phyloP scores from a whole-genome alignment of 305 asterid genomes.

The Ilex paraguariensis region DNA sequence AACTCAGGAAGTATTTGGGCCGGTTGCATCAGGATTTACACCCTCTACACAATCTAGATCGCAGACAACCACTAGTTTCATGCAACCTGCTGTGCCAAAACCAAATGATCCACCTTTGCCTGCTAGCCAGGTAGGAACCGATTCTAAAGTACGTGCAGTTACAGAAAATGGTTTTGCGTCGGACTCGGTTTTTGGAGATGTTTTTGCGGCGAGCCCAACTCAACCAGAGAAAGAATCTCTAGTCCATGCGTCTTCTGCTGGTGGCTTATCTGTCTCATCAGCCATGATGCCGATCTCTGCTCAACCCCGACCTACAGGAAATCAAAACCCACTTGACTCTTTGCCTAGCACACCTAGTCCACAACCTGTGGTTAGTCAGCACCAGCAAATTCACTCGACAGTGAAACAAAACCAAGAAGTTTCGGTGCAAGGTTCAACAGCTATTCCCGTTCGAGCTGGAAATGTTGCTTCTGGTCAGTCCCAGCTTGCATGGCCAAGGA shows the following conservation, averaged over 20 bases:
- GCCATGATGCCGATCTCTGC: constrained; percentile 12
- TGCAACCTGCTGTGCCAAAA: constrained; percentile 44
- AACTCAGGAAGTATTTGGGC: constrained; percentile 41
- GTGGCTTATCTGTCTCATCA: constrained; percentile 34
- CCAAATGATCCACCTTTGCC: constrained; percentile 27
- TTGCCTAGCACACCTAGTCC: constrained; percentile 28
- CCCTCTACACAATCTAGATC: constrained; percentile 39
- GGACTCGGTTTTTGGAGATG: constrained; percentile 58
- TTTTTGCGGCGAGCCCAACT: constrained; percentile 46
- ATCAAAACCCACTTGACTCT: constrained; percentile 14
- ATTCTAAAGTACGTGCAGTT: constrained; percentile 34
- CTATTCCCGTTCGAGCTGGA: constrained; percentile 39
- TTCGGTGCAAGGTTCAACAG: constrained; percentile 36
- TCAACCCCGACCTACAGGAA: constrained; percentile 12
- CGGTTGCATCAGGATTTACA: constrained; percentile 21
- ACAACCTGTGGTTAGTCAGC: constrained; percentile 30
- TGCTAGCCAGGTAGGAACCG: constrained; percentile 38
- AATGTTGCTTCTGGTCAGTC: constrained; percentile 14
- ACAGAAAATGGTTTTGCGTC: constrained; percentile 58
- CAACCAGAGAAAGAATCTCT: constrained; percentile 27
- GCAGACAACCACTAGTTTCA: constrained; percentile 33
- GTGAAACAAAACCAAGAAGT: constrained; percentile 44
- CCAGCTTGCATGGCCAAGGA: too few species aligned
- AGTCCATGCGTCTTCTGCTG: constrained; percentile 27
- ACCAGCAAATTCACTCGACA: constrained; percentile 33